Base-by-base conservation (phyloP, 2,329 filamentous ascomycete species). In the Neopestalotiopsis clavispora region DNA sequence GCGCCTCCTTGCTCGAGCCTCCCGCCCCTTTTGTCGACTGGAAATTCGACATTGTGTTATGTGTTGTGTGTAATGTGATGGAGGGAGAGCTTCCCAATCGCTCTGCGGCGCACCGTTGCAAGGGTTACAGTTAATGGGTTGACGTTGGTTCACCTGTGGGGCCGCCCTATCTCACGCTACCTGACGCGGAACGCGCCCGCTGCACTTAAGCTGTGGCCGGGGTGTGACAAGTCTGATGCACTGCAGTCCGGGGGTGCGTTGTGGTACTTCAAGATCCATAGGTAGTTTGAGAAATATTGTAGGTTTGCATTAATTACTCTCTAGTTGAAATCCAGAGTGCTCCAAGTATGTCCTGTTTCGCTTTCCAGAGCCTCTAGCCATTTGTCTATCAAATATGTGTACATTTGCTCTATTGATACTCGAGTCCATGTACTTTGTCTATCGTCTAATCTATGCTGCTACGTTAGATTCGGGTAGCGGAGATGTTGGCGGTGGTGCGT, bases 11-110 rank as follows among this genome's bases (percentile, higher is more conserved):
- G 78, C 85, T 84, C 73, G 82, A 80, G 69, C 82, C 79, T 32
- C 81, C 75, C 40, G 40, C 23, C 70, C 79, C 79, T 72, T 85
- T 82, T 72, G 81, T 77, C 68, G 85, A 79, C 73, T 86, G 85
- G 57, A 85, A 78, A 77, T 85, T 87, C 69, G 85, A 82, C 86
- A 88, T 88, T 72, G 70, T 74, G 23, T 28, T 28, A 28, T 38
- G 10, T 67, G 17, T 28, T 52, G 32, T 28, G 40, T 61, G 62
- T 65, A 62, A 45, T n/a, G 5, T 42, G 62, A 13, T 32, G 45
- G 23, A 57, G 20, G 14, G 42, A 56, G 63, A 57, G 42, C 20
- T 42, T 34, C 57, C 30, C 14, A 30, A 59, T 23, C 17, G 30
- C 14, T 14, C 59, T 59, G 34, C 23, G 34, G 59, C 14, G 9